These are phyloP conservation scores for Epicoccum sorghinum DNA, from an alignment of 2,329 filamentous ascomycete species.

Conservation along the genomic window DNA sequence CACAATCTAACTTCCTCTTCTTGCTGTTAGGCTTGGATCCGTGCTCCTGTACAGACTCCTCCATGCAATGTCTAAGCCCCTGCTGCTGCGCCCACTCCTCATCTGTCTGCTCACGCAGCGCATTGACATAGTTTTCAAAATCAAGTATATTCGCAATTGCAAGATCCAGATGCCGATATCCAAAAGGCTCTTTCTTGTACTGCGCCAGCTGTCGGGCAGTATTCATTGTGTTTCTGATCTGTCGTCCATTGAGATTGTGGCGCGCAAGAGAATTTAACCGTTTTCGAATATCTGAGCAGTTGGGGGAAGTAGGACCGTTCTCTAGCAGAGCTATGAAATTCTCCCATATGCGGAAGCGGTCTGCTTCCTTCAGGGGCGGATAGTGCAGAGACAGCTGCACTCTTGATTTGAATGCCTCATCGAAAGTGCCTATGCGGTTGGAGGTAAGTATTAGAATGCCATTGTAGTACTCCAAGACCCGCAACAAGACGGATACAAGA, in stretches of 20 bases:
- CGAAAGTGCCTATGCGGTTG: conserved; percentile 49
- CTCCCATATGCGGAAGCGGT: neutral
- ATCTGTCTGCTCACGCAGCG: neutral
- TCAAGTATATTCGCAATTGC: neutral
- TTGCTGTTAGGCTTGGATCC: no score
- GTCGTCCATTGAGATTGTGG: conserved; percentile 46
- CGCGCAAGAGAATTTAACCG: conserved; percentile 45
- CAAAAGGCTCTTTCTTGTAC: neutral
- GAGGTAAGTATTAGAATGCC: conserved; percentile 53
- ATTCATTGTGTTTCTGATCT: conserved; percentile 51
- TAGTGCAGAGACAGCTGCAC: conserved; percentile 53
- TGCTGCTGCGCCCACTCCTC: neutral
- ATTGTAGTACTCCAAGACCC: conserved; percentile 50
- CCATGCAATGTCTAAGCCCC: no score
- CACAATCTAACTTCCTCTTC: no score
- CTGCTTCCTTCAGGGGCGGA: conserved; percentile 51
- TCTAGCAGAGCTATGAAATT: neutral
- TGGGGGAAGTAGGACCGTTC: neutral
- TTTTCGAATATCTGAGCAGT: neutral
- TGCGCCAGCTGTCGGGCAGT: conserved; percentile 39
- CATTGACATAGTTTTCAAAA: neutral
- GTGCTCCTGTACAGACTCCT: no score
- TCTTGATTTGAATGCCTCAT: conserved; percentile 47
- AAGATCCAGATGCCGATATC: neutral
- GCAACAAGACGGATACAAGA: conserved; percentile 34